phyloP scores from a whole-genome alignment of 495 filamentous ascomycete genomes.

The Talaromyces borbonicus region DNA sequence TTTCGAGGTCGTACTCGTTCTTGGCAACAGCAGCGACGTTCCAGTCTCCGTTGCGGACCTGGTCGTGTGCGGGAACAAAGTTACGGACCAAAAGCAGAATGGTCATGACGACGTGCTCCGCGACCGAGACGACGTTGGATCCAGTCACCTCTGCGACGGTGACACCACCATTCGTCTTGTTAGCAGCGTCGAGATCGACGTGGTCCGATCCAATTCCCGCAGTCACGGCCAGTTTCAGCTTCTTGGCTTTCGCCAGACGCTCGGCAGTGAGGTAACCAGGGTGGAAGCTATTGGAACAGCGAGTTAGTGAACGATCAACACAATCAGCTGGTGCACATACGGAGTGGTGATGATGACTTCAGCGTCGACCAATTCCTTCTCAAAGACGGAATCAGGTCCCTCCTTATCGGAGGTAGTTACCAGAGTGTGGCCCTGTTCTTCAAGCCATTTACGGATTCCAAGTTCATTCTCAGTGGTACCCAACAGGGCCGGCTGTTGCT shows the following conservation, averaged over 20 bases:
- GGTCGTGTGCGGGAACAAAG: conserved; percentile 95
- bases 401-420: conserved; percentile 98
- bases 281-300: conserved; percentile 63
- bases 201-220: conserved; percentile 98
- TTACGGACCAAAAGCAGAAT: conserved; percentile 94
- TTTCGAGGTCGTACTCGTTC: conserved; percentile 94
- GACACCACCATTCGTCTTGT: conserved; percentile 96
- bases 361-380: conserved; percentile 89
- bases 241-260: conserved; percentile 95
- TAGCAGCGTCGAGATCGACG: conserved; percentile 92
- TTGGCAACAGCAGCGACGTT: conserved; percentile 92
- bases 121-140: conserved; percentile 82
- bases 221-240: conserved; percentile 92
- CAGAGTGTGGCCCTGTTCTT: conserved; percentile 88
- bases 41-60: conserved; percentile 83
- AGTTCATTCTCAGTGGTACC: conserved; percentile 98
- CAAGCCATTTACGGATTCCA: conserved; percentile 90
- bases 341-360: conserved; percentile 99
- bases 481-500: conserved; percentile 73
- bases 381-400: conserved; percentile 84
- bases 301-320: no score
- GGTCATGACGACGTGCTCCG: conserved; percentile 97
- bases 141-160: conserved; percentile 97
- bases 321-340: conserved; percentile 50
- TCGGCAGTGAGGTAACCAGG: conserved; percentile 96